Base-by-base conservation (phyloP, 768 basidiomycete species). In the Infundibulicybe gibba region DNA sequence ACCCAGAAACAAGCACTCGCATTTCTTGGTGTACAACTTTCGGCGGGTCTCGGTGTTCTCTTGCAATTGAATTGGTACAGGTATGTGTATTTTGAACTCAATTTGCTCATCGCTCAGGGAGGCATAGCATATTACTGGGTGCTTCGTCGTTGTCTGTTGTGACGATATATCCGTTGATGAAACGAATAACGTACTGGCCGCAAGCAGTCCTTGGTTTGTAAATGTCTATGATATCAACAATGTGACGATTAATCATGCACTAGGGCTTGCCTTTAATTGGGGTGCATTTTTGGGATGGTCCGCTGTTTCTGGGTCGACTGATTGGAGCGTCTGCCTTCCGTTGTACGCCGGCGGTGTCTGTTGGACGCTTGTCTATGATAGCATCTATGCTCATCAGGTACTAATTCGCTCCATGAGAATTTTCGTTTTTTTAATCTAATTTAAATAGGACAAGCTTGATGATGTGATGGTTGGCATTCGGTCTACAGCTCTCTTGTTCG, bases 351-450 rank as follows among this genome's bases (percentile, higher is more conserved):
- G 94, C 6, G 90, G 91, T 17, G 68, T 94, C 20, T 82, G 83
- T 57, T 98, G 94, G 94, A 94, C 94, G 41, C 77, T 99, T 38
- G 90, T 97, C 1, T 99, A 98, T 61, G 97, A 99, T 57, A 95
- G 87, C 41, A 93, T 98, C 54, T 98, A 98, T 58, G 97, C 97
- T 2, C 97, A 99, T 64, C 95, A 97, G 72, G 92, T 89, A 50
- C 25, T 67, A 39, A 44, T 45, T 33, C 31, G 8, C 8, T 25
- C 25, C 4, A 8, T 8, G 25, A 8, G 8, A 25, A 4, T 3
- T 25, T 25, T 25, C 8, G 25, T 8, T 25, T 3, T 25, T 25
- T 25, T n/a, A n/a, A 41, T 30, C 21, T 48, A 17, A 35, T 32
- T 19, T 20, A 25, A 19, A 13, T 61, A 97, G 89, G 97, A 99